phyloP scores from a whole-genome alignment of 208 protist species.

The Wallacemonas rigidus region DNA sequence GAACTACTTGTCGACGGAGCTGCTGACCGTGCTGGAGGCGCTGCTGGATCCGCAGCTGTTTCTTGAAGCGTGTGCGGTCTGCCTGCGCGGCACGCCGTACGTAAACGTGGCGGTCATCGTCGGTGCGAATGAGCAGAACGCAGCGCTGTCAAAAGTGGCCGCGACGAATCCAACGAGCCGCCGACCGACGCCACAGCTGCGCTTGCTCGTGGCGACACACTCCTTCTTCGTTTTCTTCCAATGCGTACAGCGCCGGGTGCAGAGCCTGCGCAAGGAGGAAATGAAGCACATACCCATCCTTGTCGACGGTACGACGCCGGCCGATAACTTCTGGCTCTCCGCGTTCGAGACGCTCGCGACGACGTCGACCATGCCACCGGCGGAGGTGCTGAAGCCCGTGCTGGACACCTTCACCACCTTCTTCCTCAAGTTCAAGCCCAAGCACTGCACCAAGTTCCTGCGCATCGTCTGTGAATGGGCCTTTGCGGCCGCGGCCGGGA shows the following conservation, averaged over 20 bases:
- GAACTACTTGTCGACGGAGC: conserved; percentile 67
- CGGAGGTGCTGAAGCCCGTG: conserved; percentile 67
- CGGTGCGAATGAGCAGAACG: conserved; percentile 31
- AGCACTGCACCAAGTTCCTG: conserved; percentile 69
- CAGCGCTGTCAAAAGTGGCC: conserved; percentile 19
- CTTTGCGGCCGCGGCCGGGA: conserved; percentile 51
- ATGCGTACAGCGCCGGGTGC: conserved; percentile 65
- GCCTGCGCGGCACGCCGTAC: conserved; percentile 63
- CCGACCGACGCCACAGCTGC: conserved; percentile 20
- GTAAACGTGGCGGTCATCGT: conserved; percentile 37
- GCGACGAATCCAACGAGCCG: conserved; percentile 1
- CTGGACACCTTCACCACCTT: conserved; percentile 81
- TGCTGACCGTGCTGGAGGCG: conserved; percentile 85
- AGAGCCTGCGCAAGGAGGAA: conserved; percentile 73
- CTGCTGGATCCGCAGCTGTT: conserved; percentile 85
- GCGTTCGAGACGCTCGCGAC: conserved; percentile 70
- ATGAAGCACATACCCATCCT: conserved; percentile 66
- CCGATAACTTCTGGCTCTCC: conserved; percentile 85
- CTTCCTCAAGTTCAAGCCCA: conserved; percentile 90
- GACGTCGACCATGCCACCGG: conserved; percentile 51
- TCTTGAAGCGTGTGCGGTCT: conserved; percentile 63
- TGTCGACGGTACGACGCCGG: conserved; percentile 47
- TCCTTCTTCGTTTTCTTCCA: conserved; percentile 75
- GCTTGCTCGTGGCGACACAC: conserved; percentile 69
- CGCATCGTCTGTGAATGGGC: conserved; percentile 74